Conservation (phyloP, 257 asterid genomes). For the Anisodus acutangulus region DNA sequence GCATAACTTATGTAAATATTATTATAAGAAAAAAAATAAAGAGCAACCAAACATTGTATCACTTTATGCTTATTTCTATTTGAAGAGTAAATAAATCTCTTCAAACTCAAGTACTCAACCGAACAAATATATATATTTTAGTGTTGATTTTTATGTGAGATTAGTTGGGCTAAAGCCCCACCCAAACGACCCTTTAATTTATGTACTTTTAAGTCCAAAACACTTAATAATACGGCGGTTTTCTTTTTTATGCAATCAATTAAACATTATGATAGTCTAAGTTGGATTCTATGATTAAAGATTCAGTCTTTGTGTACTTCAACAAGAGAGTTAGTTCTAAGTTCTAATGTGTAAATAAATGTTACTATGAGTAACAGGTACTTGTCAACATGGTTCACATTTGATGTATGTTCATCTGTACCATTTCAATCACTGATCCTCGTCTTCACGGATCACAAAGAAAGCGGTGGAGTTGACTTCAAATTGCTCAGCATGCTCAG, state of each 20-base stretch:
- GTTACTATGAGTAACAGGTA: constrained; percentile 55
- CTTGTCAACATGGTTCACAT: constrained; percentile 75
- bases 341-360: not conserved
- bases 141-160: no score
- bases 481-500: constrained; percentile 85
- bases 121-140: no score
- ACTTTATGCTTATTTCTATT: not conserved
- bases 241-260: no score
- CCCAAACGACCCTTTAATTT: not conserved
- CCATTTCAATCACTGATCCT: constrained; percentile 63
- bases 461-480: constrained; percentile 63
- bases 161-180: no score
- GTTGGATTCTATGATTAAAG: not conserved
- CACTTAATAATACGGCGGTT: not conserved
- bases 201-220: no score
- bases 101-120: no score
- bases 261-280: no score
- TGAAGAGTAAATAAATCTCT: not conserved
- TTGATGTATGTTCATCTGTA: constrained; percentile 79
- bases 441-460: constrained; percentile 63
- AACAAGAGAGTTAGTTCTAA: not conserved
- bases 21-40: no score
- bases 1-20: no score
- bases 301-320: not conserved
- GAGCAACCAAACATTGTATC: not conserved